Evolutionary conservation across 495 filamentous ascomycete genomes (phyloP), one percentile per base, ranked within the genome.

Genomic region (Penicillium coprophilum): DNA sequence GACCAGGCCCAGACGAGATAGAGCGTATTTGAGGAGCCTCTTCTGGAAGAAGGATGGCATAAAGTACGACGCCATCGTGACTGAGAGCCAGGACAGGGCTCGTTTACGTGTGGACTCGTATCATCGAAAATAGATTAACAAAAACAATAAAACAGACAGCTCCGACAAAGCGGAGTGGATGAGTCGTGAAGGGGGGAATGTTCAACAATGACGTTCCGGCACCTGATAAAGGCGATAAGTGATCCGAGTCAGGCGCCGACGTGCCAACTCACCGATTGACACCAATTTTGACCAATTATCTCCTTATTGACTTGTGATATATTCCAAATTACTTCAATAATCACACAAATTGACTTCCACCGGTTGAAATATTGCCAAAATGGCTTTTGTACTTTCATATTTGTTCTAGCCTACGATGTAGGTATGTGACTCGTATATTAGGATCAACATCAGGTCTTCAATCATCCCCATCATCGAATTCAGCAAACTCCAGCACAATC

Each of bases 401-500:
- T 13, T 50, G 21, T 27, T 19, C 32, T 30, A 40, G 23, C n/a
- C 15, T 31, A 44, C 43, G 47, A 43, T 19, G 21, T 27, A 8
- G 6, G 15, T 45, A 47, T 31, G 17, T 40, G 19, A 49, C 38
- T 12, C 19, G 34, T 36, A 46, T 40, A 17, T 11, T 17, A 21
- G 53, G 47, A 40, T 39, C 46, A 31, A 19, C 19, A 23, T n/a
- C 46, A 31, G 38, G 23, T 15, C 34, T 27, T 52, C 34, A 52
- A 28, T 55, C 64, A 30, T 75, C 73, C 47, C 78, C 77, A 12
- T 73, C 73, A 24, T 74, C 75, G 61, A 82, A 78, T 44, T 87
- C 82, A 15, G 86, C 87, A 79, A 84, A 96, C 68, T 94, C 88
- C 48, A 82, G 73, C 8, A 96, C 87, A 52, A 97, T 76, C 92